Evolutionary conservation across 108 stramenopile species (phyloP).

Genomic region (Skeletonema costatum): DNA sequence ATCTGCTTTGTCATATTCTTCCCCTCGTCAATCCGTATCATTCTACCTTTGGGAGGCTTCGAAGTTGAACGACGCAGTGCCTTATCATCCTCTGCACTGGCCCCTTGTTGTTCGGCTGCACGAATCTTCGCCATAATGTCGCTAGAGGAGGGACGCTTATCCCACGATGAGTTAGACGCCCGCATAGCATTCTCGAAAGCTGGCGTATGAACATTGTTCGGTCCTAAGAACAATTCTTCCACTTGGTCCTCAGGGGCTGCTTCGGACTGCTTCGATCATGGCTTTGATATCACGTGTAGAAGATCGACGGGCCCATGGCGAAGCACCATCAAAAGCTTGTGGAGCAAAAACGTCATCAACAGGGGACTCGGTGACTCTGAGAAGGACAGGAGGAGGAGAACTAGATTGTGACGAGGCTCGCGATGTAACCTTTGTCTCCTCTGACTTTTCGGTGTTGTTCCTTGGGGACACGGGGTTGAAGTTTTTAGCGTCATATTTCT

Average conservation of each 20-base stretch:
- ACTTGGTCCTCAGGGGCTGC: constrained; percentile 10
- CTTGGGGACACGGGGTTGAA: not conserved
- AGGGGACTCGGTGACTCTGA: not conserved
- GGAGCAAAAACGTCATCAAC: not conserved
- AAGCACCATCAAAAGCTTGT: not conserved
- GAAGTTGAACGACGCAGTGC: not conserved
- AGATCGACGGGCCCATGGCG: not conserved
- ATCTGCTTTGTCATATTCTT: not conserved
- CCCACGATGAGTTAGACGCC: constrained; percentile 47
- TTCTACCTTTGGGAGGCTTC: not conserved
- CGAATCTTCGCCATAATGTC: constrained; percentile 49
- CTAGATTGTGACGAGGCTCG: not conserved
- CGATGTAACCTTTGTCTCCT: not conserved
- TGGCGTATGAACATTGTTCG: constrained; percentile 26
- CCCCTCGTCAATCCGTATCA: not conserved
- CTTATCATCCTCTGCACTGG: constrained; percentile 19
- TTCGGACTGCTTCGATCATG: constrained; percentile 17
- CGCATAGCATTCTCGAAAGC: constrained; percentile 40
- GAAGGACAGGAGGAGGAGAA: not conserved
- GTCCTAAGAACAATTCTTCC: constrained; percentile 22
- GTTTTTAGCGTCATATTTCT: not conserved
- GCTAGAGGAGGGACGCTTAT: constrained; percentile 39
- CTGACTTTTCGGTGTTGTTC: not conserved
- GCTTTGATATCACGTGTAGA: constrained; percentile 12
- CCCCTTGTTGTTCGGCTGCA: constrained; percentile 36